Evolutionary conservation across 2,329 filamentous ascomycete species (phyloP).

Genomic region (Thielaviopsis euricoi): DNA sequence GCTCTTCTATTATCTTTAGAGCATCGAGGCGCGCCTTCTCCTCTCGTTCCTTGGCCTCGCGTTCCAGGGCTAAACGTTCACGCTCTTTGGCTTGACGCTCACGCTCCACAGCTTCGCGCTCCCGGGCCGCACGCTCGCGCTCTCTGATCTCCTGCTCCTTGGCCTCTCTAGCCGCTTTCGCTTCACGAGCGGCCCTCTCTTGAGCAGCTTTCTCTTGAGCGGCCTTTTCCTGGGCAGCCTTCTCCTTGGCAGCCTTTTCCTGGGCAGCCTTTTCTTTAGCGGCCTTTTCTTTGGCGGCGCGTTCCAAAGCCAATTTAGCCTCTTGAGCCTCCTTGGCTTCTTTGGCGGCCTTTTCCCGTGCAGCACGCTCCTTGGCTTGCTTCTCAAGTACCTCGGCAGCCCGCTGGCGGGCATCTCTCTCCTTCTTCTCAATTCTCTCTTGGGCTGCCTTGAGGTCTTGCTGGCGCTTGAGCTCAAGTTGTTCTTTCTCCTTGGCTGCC

Average conservation of each 20-base stretch:
- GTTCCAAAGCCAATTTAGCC: too few relatives aligned
- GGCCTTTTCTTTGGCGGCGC: not conserved
- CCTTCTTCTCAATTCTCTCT: too few relatives aligned
- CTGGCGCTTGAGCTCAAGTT: too few relatives aligned
- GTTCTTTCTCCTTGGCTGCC: not conserved
- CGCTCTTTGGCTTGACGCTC: constrained; percentile 27
- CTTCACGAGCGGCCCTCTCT: not conserved
- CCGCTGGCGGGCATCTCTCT: too few relatives aligned
- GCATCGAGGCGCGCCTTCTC: constrained; percentile 17
- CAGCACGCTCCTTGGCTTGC: not conserved
- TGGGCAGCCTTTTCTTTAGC: not conserved
- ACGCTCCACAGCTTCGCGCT: constrained; percentile 25
- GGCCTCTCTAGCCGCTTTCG: constrained; percentile 12
- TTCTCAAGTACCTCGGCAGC: too few relatives aligned
- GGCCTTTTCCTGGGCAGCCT: not conserved
- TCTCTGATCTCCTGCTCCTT: constrained; percentile 22
- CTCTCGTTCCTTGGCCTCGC: constrained; percentile 18
- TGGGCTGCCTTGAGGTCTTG: too few relatives aligned
- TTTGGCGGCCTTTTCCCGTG: not conserved
- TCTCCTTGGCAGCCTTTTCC: constrained; percentile 2
- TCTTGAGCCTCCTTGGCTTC: too few relatives aligned
- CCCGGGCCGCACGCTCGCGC: constrained; percentile 23
- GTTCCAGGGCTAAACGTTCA: constrained; percentile 14
- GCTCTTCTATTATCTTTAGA: constrained; percentile 22
- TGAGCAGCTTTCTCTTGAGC: not conserved